A percentile compares a stretch with the other conserved stretches of the same genome.
phyloP scores from a whole-genome alignment of 805 yeast species.

The Wickerhamiella occidentalis region DNA sequence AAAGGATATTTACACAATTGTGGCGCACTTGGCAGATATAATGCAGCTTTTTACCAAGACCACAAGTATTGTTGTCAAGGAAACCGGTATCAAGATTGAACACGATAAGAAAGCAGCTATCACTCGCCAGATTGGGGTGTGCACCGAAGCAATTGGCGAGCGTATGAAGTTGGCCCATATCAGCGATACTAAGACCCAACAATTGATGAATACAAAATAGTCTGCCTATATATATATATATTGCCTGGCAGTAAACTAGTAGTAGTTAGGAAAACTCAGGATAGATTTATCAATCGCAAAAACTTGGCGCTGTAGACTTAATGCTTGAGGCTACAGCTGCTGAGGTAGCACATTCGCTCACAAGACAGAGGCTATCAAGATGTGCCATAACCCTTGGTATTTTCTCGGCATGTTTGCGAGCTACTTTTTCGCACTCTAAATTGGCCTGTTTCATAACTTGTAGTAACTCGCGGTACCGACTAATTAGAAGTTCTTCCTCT shows the following conservation, averaged over 20 bases:
- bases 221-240: too few relatives aligned
- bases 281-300: too few relatives aligned
- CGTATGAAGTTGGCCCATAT: not conserved
- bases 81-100: slow-evolving; percentile 57
- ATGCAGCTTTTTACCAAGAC: slow-evolving; percentile 33
- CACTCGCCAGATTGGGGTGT: not conserved
- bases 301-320: too few relatives aligned
- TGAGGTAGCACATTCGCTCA: not conserved
- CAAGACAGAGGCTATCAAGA: not conserved
- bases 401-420: not conserved
- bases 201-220: not conserved
- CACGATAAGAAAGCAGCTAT: slow-evolving; percentile 30
- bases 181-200: not conserved
- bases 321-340: too few relatives aligned
- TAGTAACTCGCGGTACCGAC: not conserved
- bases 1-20: slow-evolving; percentile 22
- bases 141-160: not conserved
- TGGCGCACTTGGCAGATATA: slow-evolving; percentile 14
- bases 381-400: not conserved
- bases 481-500: not conserved
- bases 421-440: not conserved
- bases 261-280: too few relatives aligned
- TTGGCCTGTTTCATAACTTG: not conserved
- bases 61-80: slow-evolving; percentile 39
- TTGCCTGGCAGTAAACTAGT: too few relatives aligned